Conservation (phyloP, 2,329 filamentous ascomycete species). For the Pseudogymnoascus destructans region DNA sequence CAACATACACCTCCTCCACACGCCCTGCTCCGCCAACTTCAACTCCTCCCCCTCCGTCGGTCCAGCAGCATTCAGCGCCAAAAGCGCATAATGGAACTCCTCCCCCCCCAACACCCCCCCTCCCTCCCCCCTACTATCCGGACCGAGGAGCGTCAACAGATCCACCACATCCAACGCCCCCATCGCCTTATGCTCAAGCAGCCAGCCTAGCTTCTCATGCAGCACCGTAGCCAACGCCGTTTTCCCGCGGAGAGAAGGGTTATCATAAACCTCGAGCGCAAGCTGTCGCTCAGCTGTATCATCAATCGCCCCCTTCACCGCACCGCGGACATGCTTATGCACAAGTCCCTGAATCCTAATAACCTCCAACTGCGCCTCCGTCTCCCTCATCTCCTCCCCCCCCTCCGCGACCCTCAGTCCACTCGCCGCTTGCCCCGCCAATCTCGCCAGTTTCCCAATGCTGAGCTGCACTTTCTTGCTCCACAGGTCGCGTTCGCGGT, state of each 20-base stretch:
- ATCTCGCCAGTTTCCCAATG: conserved; percentile 65
- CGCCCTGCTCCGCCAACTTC: conserved; percentile 43
- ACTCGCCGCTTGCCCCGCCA: conserved; percentile 45
- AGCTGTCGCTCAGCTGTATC: conserved; percentile 64
- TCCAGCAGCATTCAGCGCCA: conserved; percentile 30
- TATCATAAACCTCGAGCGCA: conserved; percentile 48
- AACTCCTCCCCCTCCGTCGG: conserved; percentile 43
- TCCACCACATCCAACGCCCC: conserved; percentile 55
- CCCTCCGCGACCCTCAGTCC: conserved; percentile 18
- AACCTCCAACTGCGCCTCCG: conserved; percentile 22
- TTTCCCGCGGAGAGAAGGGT: conserved; percentile 40
- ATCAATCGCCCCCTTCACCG: conserved; percentile 62
- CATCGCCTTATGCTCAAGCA: conserved; percentile 61
- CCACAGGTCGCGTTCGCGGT: conserved; percentile 71
- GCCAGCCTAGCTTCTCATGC: conserved; percentile 51
- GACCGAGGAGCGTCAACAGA: conserved; percentile 60
- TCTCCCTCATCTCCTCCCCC: conserved; percentile 28
- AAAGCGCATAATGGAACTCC: conserved; percentile 53
- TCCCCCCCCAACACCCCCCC: conserved; percentile 35
- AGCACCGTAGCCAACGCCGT: conserved; percentile 59
- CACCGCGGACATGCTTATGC: conserved; percentile 55
- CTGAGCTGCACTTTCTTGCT: conserved; percentile 88
- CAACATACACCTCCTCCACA: conserved; percentile 81
- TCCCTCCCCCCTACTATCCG: conserved; percentile 28
- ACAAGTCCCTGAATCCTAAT: conserved; percentile 70